Conservation (phyloP, 441 rosid species). For the Populus tomentosa region DNA sequence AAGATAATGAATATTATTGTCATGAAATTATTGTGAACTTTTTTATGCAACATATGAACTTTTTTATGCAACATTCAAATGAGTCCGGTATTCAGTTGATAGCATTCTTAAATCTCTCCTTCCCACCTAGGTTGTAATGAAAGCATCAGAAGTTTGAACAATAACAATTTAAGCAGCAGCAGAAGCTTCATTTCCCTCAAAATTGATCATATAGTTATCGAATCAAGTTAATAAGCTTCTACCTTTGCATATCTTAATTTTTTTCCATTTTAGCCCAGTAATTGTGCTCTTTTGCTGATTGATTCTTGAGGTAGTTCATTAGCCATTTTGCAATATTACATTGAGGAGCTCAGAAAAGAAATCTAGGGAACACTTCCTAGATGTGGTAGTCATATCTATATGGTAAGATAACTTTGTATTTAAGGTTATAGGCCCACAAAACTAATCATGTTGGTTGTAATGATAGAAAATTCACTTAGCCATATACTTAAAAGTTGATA, state of each 20-base stretch:
- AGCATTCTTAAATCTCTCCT: not conserved
- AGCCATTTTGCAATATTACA: constrained; percentile 21
- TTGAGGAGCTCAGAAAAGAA: constrained; percentile 16
- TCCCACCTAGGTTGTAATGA: not conserved
- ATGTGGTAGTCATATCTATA: constrained; percentile 31
- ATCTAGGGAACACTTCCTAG: constrained; percentile 24
- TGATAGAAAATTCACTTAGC: constrained; percentile 33
- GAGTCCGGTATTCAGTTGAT: not conserved
- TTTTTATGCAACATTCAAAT: no score
- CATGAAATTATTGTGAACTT: not conserved
- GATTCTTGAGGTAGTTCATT: constrained; percentile 5
- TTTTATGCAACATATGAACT: no score
- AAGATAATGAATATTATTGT: not conserved
- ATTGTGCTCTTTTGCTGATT: not conserved
- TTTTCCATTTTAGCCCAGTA: not conserved
- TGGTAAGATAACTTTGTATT: constrained; percentile 30
- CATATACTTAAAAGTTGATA: constrained; percentile 36
- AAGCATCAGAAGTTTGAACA: not conserved
- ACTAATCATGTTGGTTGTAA: constrained; percentile 60
- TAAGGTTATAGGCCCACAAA: constrained; percentile 45
- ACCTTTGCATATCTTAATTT: not conserved
- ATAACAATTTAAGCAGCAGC: not conserved
- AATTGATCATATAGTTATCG: not conserved
- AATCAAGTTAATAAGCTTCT: not conserved
- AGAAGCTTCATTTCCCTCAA: not conserved